Conservation (phyloP, 2,329 filamentous ascomycete species). For the Helotiales sp. region DNA sequence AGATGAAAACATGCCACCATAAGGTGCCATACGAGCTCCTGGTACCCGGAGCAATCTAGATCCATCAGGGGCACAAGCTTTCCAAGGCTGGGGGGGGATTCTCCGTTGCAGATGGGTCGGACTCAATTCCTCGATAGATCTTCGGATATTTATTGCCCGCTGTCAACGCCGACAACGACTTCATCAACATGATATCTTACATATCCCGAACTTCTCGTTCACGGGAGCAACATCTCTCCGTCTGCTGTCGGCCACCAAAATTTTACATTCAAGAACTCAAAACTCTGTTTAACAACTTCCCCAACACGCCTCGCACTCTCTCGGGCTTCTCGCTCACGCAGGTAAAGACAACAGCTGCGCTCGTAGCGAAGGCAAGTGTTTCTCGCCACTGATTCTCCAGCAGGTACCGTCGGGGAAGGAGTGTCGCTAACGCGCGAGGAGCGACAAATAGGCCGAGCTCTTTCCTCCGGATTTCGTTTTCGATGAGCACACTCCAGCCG, state of each 20-base stretch:
- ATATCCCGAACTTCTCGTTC: neutral
- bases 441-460: constrained; percentile 83
- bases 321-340: constrained; percentile 65
- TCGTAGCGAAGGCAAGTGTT: constrained; percentile 67
- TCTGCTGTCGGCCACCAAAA: neutral
- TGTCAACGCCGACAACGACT: neutral
- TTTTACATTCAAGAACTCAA: constrained; percentile 21
- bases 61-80: neutral
- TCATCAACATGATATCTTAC: neutral
- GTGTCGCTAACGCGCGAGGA: constrained; percentile 75
- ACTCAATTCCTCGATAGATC: constrained; percentile 1
- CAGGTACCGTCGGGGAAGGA: constrained; percentile 73
- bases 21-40: too few relatives aligned
- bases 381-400: constrained; percentile 69
- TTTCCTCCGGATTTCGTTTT: constrained; percentile 66
- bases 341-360: constrained; percentile 73
- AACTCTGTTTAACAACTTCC: constrained; percentile 55
- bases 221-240: neutral
- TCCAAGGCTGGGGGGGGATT: neutral
- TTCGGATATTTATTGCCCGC: neutral
- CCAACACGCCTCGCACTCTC: constrained; percentile 71
- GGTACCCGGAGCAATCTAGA: too few relatives aligned
- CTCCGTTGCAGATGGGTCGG: neutral
- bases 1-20: too few relatives aligned
- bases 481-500: constrained; percentile 81